Evolutionary conservation across 345 rosid species (phyloP).

Genomic region (Nasturtium officinale): DNA sequence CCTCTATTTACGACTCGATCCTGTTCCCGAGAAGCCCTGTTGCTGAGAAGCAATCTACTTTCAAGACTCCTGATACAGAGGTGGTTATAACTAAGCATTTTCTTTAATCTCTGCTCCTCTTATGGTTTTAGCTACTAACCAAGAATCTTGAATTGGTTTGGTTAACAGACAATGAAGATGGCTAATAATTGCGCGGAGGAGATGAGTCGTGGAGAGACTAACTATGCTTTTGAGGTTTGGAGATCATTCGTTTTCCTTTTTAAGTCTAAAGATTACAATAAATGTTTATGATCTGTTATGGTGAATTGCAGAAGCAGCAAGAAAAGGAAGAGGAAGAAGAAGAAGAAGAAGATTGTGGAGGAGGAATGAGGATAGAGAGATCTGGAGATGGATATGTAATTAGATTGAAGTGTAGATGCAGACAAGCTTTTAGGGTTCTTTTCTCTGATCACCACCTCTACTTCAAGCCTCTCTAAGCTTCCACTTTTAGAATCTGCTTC

Average conservation of each 20-base stretch:
- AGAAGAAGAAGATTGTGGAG: constrained; percentile 33
- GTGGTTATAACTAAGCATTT: neutral
- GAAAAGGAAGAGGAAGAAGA: constrained; percentile 26
- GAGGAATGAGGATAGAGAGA: constrained; percentile 48
- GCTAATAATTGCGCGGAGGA: constrained; percentile 1
- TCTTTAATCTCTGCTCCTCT: neutral
- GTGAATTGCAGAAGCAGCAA: constrained; percentile 14
- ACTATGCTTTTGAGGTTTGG: constrained; percentile 33
- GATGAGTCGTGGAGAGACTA: constrained; percentile 17
- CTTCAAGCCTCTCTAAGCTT: constrained; percentile 35
- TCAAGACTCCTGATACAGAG: constrained; percentile 7
- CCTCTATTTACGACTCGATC: neutral
- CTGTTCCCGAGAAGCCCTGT: constrained; percentile 2
- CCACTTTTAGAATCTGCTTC: neutral
- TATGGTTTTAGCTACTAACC: neutral
- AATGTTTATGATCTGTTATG: neutral
- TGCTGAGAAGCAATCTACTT: constrained; percentile 17
- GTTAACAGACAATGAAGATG: constrained; percentile 31
- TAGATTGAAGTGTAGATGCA: constrained; percentile 42
- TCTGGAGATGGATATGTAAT: constrained; percentile 43
- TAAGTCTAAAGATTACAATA: neutral
- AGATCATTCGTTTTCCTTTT: neutral
- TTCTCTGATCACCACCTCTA: constrained; percentile 40
- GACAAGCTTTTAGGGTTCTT: constrained; percentile 37
- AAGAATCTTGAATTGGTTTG: constrained; percentile 20